Conservation (phyloP, 192 early-diverging fungal genomes). For the Umbelopsis vinacea region DNA sequence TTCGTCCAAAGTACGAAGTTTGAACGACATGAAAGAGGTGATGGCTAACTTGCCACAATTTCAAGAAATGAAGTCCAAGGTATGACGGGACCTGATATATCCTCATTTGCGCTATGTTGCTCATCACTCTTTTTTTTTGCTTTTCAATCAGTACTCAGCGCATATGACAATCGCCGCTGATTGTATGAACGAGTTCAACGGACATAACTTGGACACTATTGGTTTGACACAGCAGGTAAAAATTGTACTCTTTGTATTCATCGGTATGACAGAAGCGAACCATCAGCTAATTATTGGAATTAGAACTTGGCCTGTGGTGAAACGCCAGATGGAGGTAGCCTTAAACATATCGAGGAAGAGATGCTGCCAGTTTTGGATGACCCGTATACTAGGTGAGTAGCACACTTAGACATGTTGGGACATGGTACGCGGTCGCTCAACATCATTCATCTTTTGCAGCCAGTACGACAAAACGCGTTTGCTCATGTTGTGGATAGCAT, state of each 20-base stretch:
- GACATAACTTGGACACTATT: slow-evolving; percentile 65
- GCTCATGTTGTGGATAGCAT: slow-evolving; percentile 82
- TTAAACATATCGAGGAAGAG: slow-evolving; percentile 73
- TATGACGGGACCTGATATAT: neutral
- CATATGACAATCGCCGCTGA: slow-evolving; percentile 88
- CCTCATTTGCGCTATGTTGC: neutral
- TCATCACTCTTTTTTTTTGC: neutral
- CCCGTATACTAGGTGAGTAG: slow-evolving; percentile 54
- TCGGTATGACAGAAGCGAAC: no score
- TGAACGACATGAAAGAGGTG: slow-evolving; percentile 88
- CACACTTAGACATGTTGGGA: neutral
- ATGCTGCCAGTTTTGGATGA: slow-evolving; percentile 81
- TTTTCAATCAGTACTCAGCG: slow-evolving; percentile 65
- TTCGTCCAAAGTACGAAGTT: slow-evolving; percentile 24
- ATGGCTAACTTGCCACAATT: slow-evolving; percentile 84
- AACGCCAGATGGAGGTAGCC: slow-evolving; percentile 68
- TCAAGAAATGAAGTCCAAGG: slow-evolving; percentile 79
- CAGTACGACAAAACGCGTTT: slow-evolving; percentile 75
- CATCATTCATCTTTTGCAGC: slow-evolving; percentile 36
- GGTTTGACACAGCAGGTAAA: slow-evolving; percentile 80
- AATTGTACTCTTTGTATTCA: neutral
- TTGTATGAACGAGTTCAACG: slow-evolving; percentile 77
- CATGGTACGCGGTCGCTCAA: neutral
- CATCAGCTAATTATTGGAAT: no score
- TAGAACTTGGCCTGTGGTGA: slow-evolving; percentile 81